Base-by-base conservation (phyloP, 176 grass and related monocot genomes). In the Ensete ventricosum region DNA sequence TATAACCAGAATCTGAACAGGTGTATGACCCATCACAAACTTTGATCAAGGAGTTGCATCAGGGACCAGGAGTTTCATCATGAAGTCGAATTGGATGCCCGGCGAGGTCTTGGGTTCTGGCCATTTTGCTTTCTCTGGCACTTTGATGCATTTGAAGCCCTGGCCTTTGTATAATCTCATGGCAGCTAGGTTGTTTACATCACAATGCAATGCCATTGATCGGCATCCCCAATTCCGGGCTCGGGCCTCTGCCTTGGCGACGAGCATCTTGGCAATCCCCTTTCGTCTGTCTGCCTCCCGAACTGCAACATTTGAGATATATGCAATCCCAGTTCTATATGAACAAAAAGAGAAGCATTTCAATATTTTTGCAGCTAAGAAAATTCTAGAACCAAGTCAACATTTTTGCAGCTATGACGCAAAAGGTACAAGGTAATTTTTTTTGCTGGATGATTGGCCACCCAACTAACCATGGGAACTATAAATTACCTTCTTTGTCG, bases 221-320 rank as follows among this genome's bases (percentile, higher is more conserved):
- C 86, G 84, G 73, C 90, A 93, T 52, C 88, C 95, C 90, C 95
- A 93, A 17, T 76, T 89, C 76, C 64, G 72, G 64, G 90, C 90
- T 12, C 86, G 88, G 1, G 43, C 84, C 74, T 98, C 95, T 73
- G 95, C 86, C 81, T 87, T 82, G 1, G 78, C 57, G 17, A 98
- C 83, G 9, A 98, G 76, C 84, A 83, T 89, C 72, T 89, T 98
- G 10, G 90, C 90, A 12, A 98, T 93, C 59, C 95, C 95, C 79
- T 90, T 89, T 55, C 86, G 71, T 11, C 90, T 82, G 10, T 91
- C 85, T 67, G 81, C 85, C 66, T 91, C 78, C 52, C 95, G 55
- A 1, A 98, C 90, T 0, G 90, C 90, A 0, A 98, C 88, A 55
- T 93, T 98, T 71, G 90, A 92, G 84, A 93, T 89, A 52, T 98